Percentiles rank a stretch among this genome's conserved stretches.
phyloP scores from a whole-genome alignment of 2,329 filamentous ascomycete genomes.

The Cylindrodendrum hubeiense region DNA sequence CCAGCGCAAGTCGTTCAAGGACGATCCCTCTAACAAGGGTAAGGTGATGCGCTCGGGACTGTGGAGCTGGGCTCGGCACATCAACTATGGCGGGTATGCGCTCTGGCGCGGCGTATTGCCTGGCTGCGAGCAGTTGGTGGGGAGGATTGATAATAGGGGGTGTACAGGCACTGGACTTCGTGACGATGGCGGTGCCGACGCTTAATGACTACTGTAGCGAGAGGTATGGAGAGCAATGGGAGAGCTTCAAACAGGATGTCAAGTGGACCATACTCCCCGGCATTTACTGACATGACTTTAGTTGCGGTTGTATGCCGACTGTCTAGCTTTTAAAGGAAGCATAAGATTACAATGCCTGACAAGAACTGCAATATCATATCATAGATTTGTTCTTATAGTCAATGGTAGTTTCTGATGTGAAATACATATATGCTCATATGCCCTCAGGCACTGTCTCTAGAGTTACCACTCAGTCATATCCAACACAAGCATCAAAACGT shows the following conservation, averaged over 20 bases:
- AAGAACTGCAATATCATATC: background rate
- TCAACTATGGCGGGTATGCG: conserved; percentile 56
- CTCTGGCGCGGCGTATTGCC: conserved; percentile 47
- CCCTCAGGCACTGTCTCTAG: conserved; percentile 12
- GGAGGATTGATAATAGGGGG: too few relatives aligned
- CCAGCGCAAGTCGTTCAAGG: too few relatives aligned
- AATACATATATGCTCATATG: conserved; percentile 4
- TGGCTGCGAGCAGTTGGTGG: too few relatives aligned
- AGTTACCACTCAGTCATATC: conserved; percentile 17
- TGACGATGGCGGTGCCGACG: background rate
- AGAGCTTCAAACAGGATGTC: conserved; percentile 52
- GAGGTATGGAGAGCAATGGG: background rate
- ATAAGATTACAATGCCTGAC: background rate
- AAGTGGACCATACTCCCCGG: conserved; percentile 52
- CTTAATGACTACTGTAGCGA: background rate
- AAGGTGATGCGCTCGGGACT: conserved; percentile 41
- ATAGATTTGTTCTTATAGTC: background rate
- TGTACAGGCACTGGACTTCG: too few relatives aligned
- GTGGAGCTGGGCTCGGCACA: conserved; percentile 54
- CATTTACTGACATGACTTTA: conserved; percentile 47
- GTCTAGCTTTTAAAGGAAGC: background rate
- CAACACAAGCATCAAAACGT: conserved; percentile 27
- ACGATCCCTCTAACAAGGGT: background rate
- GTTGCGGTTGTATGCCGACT: background rate
- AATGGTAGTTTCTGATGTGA: background rate